A percentile compares a stretch with the other conserved stretches of the same genome.
Evolutionary conservation across 805 yeast genomes (phyloP).

Genomic region (Kluyveromyces starmeri): DNA sequence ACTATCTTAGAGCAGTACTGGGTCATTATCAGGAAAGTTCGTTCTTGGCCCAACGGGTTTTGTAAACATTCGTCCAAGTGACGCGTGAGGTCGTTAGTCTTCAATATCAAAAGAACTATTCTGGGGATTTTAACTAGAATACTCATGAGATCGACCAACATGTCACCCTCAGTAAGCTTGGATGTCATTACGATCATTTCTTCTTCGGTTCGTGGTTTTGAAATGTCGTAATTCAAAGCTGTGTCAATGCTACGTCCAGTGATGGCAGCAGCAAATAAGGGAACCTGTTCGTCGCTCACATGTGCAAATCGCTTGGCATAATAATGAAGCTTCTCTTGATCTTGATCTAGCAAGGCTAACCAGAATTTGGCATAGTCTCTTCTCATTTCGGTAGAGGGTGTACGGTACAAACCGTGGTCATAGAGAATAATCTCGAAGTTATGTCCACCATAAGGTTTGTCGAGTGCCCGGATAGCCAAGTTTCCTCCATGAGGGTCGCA

Average conservation of each 20-base stretch:
- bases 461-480: conserved; percentile 59
- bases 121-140: conserved; percentile 75
- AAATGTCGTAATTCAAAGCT: conserved; percentile 58
- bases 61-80: conserved; percentile 76
- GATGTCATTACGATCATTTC: conserved; percentile 65
- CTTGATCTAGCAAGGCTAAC: conserved; percentile 74
- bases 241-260: conserved; percentile 86
- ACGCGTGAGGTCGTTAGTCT: conserved; percentile 90
- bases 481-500: conserved; percentile 99
- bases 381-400: conserved; percentile 68
- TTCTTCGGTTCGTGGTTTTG: conserved; percentile 41
- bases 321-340: conserved; percentile 53
- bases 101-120: conserved; percentile 74
- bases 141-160: conserved; percentile 68
- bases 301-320: conserved; percentile 78
- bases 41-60: conserved; percentile 76
- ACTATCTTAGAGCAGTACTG: conserved; percentile 79
- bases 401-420: conserved; percentile 91
- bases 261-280: conserved; percentile 82
- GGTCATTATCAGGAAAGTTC: conserved; percentile 84
- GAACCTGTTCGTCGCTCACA: conserved; percentile 67
- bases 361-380: conserved; percentile 85
- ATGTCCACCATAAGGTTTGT: conserved; percentile 31
- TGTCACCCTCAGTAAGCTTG: conserved; percentile 51
- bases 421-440: conserved; percentile 88